Percentiles rank a stretch among this genome's conserved stretches.
Evolutionary conservation across 768 basidiomycete species (phyloP).

Genomic region (Amanita subjunquillea): DNA sequence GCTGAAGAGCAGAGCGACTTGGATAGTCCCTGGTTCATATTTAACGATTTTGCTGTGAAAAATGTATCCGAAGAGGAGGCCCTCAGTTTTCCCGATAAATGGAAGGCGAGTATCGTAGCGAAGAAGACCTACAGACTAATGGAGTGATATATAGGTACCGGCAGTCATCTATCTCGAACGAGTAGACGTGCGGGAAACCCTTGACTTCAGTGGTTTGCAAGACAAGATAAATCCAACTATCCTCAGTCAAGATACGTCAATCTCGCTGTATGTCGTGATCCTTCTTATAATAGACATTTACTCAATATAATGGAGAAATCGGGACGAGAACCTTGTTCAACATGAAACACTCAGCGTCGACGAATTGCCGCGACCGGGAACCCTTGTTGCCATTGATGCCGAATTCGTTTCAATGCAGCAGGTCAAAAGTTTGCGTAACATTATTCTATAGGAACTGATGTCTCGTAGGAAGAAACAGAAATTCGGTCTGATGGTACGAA

Average conservation of each 20-base stretch:
- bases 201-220: conserved; percentile 62
- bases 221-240: conserved; percentile 63
- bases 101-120: conserved; percentile 68
- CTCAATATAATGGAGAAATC: conserved; percentile 40
- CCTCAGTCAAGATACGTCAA: conserved; percentile 78
- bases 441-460: neutral
- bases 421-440: conserved; percentile 25
- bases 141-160: conserved; percentile 44
- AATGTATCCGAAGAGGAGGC: conserved; percentile 84
- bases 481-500: conserved; percentile 91
- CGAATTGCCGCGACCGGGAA: conserved; percentile 81
- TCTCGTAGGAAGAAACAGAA: conserved; percentile 80
- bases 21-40: conserved; percentile 75
- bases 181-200: conserved; percentile 38
- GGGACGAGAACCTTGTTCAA: conserved; percentile 61
- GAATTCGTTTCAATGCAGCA: conserved; percentile 98
- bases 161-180: conserved; percentile 88
- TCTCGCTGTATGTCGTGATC: conserved; percentile 53
- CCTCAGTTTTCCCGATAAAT: conserved; percentile 74
- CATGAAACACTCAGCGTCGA: conserved; percentile 63
- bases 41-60: conserved; percentile 92
- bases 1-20: conserved; percentile 33
- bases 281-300: neutral
- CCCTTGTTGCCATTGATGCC: conserved; percentile 89
- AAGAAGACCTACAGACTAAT: conserved; percentile 10